Evolutionary conservation across 2,329 filamentous ascomycete genomes (phyloP), one percentile per base, ranked within the genome.

Genomic region (Aspergillus luchuensis): DNA sequence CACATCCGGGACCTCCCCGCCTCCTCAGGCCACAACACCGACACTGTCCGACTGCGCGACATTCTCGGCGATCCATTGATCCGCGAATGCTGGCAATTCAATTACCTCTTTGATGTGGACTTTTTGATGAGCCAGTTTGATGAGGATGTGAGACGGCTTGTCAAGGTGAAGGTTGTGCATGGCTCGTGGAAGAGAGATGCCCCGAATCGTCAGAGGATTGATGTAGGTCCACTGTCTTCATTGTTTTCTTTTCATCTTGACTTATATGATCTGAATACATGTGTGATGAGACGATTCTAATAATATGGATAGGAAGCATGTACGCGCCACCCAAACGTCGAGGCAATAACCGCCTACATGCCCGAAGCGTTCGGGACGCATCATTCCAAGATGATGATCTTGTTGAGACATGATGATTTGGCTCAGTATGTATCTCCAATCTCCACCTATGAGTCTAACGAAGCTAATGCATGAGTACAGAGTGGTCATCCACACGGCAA

Each of bases 291-390:
- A 25, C 23, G 0, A 0, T 25, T 1, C 23, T 25, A 38, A 59
- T 25, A n/a, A 8, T 2, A 53, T 19, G 8, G 13, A 13, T 57
- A 92, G 88, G 81, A 87, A 71, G 81, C 85, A 67, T 88, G 88
- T 52, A 73, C 80, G 13, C 80, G 80, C 13, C 87, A 89, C 69
- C 71, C 81, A 2, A 94, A 95, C 71, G 84, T 95, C 21, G 81
- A 86, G 21, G 81, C 92, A 1, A 87, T 92, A 62, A 80, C 84
- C 15, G 91, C 92, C 0, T 91, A 87, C 61, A 89, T 96, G 84
- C 90, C 91, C 0, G 90, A 94, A 71, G 86, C 88, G 65, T 96
- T 92, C 71, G 92, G 92, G 2, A 97, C 92, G 0, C 92, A 97
- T 74, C 92, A 88, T 70, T 84, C 90, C 11, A 95, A 96, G 76